These are phyloP conservation scores for Penicillium sp. DNA, from an alignment of 2,329 filamentous ascomycete genomes.

Conservation along the genomic window DNA sequence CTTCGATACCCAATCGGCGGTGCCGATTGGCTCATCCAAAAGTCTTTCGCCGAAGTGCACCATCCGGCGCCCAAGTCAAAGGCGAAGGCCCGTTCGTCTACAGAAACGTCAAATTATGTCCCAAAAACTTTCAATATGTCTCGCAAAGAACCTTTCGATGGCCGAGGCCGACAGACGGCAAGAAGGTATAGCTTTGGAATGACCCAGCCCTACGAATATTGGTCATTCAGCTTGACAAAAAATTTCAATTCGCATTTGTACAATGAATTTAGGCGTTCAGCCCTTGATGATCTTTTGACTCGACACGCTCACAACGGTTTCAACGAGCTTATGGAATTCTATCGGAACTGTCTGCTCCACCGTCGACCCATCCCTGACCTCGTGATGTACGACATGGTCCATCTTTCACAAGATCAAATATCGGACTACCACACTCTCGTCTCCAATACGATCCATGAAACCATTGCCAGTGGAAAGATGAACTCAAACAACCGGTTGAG, in stretches of 20 bases:
- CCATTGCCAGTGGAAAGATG: conserved; percentile 49
- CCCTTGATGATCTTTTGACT: conserved; percentile 61
- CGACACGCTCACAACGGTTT: conserved; percentile 57
- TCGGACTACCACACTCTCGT: neutral
- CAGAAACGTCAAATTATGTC: conserved; percentile 25
- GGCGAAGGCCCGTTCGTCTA: neutral
- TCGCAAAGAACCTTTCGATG: conserved; percentile 51
- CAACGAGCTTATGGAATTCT: conserved; percentile 64
- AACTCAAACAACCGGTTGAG: conserved; percentile 51
- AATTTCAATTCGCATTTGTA: conserved; percentile 77
- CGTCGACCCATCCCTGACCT: conserved; percentile 52
- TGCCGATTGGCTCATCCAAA: neutral
- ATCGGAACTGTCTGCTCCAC: conserved; percentile 58
- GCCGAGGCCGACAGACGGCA: conserved; percentile 47
- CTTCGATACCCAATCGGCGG: neutral
- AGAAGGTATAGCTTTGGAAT: conserved; percentile 46
- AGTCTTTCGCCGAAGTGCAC: neutral
- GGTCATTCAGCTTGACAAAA: conserved; percentile 69
- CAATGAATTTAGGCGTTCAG: conserved; percentile 67
- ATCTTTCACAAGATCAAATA: conserved; percentile 47
- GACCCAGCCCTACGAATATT: conserved; percentile 70
- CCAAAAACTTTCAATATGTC: conserved; percentile 52
- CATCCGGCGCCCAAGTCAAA: conserved; percentile 5
- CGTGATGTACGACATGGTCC: conserved; percentile 57
- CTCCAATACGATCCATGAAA: conserved; percentile 4